phyloP scores from a whole-genome alignment of 176 grass and related monocot species.

The Musa schizocarpa region DNA sequence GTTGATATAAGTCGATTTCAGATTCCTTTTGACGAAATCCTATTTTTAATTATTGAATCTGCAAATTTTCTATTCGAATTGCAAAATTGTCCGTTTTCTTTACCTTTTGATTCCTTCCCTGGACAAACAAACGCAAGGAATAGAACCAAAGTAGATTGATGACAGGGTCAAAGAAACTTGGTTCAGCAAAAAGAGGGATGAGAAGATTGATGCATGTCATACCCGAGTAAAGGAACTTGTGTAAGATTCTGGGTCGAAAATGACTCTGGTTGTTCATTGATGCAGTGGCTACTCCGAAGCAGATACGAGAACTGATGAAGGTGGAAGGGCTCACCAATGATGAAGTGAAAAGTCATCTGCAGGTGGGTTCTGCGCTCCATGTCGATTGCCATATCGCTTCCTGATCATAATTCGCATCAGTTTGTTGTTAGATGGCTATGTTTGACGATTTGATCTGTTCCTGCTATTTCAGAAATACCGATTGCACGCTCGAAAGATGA shows the following conservation, averaged over 20 bases:
- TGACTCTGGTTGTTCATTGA: neutral
- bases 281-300: slow-evolving; percentile 84
- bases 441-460: neutral
- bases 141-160: too few relatives aligned
- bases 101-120: neutral
- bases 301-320: slow-evolving; percentile 92
- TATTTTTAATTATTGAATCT: neutral
- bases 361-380: slow-evolving; percentile 29
- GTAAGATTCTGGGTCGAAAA: neutral
- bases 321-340: slow-evolving; percentile 90
- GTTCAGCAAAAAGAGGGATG: too few relatives aligned
- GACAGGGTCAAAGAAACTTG: too few relatives aligned
- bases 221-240: slow-evolving; percentile 15
- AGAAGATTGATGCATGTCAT: neutral
- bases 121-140: neutral
- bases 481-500: slow-evolving; percentile 51
- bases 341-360: slow-evolving; percentile 92
- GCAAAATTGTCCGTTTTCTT: neutral
- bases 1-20: too few relatives aligned
- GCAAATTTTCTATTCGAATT: neutral
- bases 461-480: slow-evolving; percentile 58
- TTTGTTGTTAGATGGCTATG: neutral
- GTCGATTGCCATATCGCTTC: neutral
- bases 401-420: neutral
- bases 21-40: neutral